Base-by-base conservation (phyloP, 495 filamentous ascomycete species). In the Penicillium crystallinum region DNA sequence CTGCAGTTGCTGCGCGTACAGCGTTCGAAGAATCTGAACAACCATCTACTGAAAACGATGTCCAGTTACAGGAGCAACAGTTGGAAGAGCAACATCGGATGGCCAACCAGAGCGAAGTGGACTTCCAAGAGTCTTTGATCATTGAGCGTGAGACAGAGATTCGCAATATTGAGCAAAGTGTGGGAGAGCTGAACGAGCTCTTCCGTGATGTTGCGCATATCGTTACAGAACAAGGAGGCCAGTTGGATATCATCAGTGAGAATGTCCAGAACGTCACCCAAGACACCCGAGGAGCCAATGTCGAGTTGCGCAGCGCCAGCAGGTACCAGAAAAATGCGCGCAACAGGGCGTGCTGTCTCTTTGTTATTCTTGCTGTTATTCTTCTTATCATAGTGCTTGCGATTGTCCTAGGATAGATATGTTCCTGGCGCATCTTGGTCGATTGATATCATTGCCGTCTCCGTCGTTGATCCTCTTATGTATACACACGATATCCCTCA, bases 171-270 rank as follows among this genome's bases (percentile, higher is more conserved):
- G 93, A 99, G 71, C 91, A 96, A 63, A 88, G 86, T 53, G 92
- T 98, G 10, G 87, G 88, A 46, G 93, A 98, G 63, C 74, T 98
- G 48, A 97, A 97, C 60, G 93, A 97, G 67, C 77, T 98, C 27
- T 98, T 97, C 77, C 79, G 90, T 35, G 95, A 99, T 72, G 89
- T 98, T 21, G 95, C 93, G 35, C 89, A 95, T 59, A 97, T 98
- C 59, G 92, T 99, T 33, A 81, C 81, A 57, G 91, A 96, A 69
- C 93, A 99, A 72, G 95, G 93, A 12, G 89, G 87, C 37, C 80
- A 86, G 66, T 76, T 99, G 11, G 89, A 96, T 67, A 89, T 89
- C 43, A 96, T 99, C 61, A 82, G 81, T 54, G 84, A 86, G 51
- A 95, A 97, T 63, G 89, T 97, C 6, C 79, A 91, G 62, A 83